Base-by-base conservation (phyloP, 169 alveolate species). In the Theileria parva region DNA sequence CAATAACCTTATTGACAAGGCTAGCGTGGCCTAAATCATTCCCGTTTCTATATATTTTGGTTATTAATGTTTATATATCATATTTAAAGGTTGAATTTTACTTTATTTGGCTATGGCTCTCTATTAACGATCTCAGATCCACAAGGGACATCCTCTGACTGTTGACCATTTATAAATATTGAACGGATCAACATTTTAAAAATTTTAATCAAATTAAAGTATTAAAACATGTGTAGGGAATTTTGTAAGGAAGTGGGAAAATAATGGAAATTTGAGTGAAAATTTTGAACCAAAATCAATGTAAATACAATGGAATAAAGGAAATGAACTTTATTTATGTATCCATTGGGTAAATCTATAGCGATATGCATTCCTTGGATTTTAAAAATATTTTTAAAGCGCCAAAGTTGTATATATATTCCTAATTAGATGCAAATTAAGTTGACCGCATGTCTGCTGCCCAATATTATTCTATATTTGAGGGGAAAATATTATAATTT, bases 141-240 rank as follows among this genome's bases (percentile, higher is more conserved):
- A 59, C 37, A 25, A 59, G 67, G 37, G 44, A 25, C 67, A 59
- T 59, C 67, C 67, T 59, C 67, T 59, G 67, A 59, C 67, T 28
- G 30, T 44, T 44, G 53, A 13, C 53, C 53, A 44, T 44, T 44
- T 44, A 44, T 44, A 44, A 44, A 44, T 44, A 44, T 44, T 4
- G 8, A 44, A 44, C 15, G 8, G 53, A 44, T 44, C 53, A 44
- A 8, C 53, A 44, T 44, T 44, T 44, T 44, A 11, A 44, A 11
- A 8, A 44, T 2, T 32, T 44, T 4, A 44, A 44, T 44, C 17
- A 44, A 44, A 11, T 4, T 44, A 44, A 44, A 44, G 2, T 4
- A 4, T 44, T 44, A 44, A 44, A 11, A 44, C 2, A 44, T 44
- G 53, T 44, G 53, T 44, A 11, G 53, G 12, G 53, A 44, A 4